Percentiles rank a stretch among this genome's conserved stretches.
Conservation (phyloP, 768 basidiomycete species). For the Kwoniella dejecticola region DNA sequence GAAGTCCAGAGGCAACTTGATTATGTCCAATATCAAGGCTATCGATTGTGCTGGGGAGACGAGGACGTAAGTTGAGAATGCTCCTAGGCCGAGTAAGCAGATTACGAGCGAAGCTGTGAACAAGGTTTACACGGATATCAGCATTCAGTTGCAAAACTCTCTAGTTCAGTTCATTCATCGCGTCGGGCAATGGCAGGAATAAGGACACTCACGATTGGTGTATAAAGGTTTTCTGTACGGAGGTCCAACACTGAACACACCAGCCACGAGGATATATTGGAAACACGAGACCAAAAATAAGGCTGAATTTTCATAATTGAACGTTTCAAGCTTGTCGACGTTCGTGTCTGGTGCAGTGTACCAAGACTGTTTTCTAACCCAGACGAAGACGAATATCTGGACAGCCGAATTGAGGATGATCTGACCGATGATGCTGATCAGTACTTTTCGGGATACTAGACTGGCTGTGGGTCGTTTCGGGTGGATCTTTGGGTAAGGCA, state of each 20-base stretch:
- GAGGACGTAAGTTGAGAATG: slow-evolving; percentile 75
- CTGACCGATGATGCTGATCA: slow-evolving; percentile 90
- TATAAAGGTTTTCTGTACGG: slow-evolving; percentile 94
- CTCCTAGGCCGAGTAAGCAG: slow-evolving; percentile 68
- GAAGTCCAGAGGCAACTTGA: slow-evolving; percentile 70
- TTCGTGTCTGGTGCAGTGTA: slow-evolving; percentile 71
- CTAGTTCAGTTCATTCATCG: background rate
- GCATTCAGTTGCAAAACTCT: background rate
- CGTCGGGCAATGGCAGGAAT: background rate
- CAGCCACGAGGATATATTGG: slow-evolving; percentile 96
- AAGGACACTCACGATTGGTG: slow-evolving; percentile 73
- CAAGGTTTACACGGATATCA: background rate
- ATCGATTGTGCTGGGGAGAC: slow-evolving; percentile 68
- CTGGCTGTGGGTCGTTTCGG: slow-evolving; percentile 92
- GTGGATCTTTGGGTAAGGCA: slow-evolving; percentile 82
- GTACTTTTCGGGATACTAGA: slow-evolving; percentile 90
- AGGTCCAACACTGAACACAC: slow-evolving; percentile 95
- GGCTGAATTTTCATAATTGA: slow-evolving; percentile 87
- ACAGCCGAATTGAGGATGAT: slow-evolving; percentile 77
- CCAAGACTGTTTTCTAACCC: slow-evolving; percentile 85
- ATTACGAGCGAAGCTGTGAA: slow-evolving; percentile 74
- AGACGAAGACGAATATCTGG: slow-evolving; percentile 86
- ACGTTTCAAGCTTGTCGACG: slow-evolving; percentile 74
- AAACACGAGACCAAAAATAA: slow-evolving; percentile 94
- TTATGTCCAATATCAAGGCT: slow-evolving; percentile 69